Evolutionary conservation across 371 early-diverging fungal genomes (phyloP).

Genomic region (Mucor saturninus): DNA sequence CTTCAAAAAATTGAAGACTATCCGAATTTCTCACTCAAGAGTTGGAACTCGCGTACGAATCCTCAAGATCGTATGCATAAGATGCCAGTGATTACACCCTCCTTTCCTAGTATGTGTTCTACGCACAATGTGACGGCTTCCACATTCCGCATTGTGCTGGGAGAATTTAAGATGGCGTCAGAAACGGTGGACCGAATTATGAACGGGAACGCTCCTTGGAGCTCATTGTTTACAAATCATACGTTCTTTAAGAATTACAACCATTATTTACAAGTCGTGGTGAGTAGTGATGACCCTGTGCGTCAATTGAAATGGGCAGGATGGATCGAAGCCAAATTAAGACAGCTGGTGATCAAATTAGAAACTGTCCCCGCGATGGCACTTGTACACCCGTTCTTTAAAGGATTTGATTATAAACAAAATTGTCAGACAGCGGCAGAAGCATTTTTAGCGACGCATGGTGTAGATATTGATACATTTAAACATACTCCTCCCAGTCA

Average conservation of each 20-base stretch:
- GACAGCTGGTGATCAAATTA: constrained; percentile 83
- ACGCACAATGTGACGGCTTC: constrained; percentile 87
- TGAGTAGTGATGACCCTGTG: constrained; percentile 52
- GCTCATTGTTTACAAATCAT: constrained; percentile 72
- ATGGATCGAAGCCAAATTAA: constrained; percentile 90
- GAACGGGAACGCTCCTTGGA: constrained; percentile 23
- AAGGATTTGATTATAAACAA: constrained; percentile 71
- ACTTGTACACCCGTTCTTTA: constrained; percentile 87
- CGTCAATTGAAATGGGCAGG: constrained; percentile 76
- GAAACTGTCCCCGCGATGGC: constrained; percentile 76
- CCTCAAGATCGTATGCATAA: constrained; percentile 55
- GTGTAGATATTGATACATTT: not conserved
- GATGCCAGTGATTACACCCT: constrained; percentile 96
- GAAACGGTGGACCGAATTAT: constrained; percentile 32
- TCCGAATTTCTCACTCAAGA: constrained; percentile 61
- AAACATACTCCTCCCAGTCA: not conserved
- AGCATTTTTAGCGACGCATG: constrained; percentile 20
- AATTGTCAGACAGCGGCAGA: constrained; percentile 66
- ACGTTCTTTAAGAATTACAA: constrained; percentile 87
- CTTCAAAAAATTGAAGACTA: constrained; percentile 66
- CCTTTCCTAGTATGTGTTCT: constrained; percentile 98
- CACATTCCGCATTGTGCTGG: constrained; percentile 69
- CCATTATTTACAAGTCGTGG: constrained; percentile 88
- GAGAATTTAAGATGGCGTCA: constrained; percentile 62
- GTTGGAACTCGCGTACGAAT: constrained; percentile 82